A percentile compares a stretch with the other conserved stretches of the same genome.
phyloP scores from a whole-genome alignment of 495 filamentous ascomycete species.

The Penicillium argentinense region DNA sequence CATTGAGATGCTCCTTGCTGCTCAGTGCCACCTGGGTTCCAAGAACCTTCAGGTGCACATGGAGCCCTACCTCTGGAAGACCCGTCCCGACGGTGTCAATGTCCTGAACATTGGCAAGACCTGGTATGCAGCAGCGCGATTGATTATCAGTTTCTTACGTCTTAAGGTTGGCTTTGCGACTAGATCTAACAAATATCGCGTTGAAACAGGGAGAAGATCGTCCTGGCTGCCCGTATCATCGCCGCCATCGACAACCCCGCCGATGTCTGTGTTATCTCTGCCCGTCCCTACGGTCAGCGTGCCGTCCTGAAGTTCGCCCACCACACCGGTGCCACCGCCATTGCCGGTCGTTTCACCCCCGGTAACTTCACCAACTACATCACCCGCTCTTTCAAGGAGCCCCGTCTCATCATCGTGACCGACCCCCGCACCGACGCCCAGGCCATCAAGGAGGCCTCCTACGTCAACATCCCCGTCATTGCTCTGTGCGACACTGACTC shows the following conservation, averaged over 20 bases:
- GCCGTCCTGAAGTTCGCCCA: conserved; percentile 98
- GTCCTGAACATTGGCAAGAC: conserved; percentile 99
- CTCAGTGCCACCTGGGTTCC: conserved; percentile 93
- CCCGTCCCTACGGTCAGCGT: conserved; percentile 98
- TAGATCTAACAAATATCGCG: conserved; percentile 28
- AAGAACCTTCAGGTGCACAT: conserved; percentile 99
- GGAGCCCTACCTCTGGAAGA: conserved; percentile 99
- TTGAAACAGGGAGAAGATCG: conserved; percentile 90
- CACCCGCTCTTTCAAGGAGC: conserved; percentile 99
- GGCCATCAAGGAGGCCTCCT: conserved; percentile 99
- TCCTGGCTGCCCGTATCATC: conserved; percentile 97
- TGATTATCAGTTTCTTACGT: too few relatives aligned
- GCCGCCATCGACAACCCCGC: conserved; percentile 98
- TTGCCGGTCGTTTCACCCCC: conserved; percentile 98
- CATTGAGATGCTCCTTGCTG: conserved; percentile 98
- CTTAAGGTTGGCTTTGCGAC: neutral
- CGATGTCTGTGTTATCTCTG: conserved; percentile 98
- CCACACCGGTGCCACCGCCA: conserved; percentile 95
- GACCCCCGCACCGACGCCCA: conserved; percentile 99
- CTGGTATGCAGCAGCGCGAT: conserved; percentile 74
- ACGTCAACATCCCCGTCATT: conserved; percentile 99
- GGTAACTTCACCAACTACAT: conserved; percentile 99
- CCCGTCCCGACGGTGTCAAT: conserved; percentile 94
- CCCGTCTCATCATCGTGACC: conserved; percentile 98
- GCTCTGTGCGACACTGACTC: conserved; percentile 99